Percentiles rank a stretch among this genome's conserved stretches.
Conservation (phyloP, 2,329 filamentous ascomycete species). For the Lachnellula cervina region DNA sequence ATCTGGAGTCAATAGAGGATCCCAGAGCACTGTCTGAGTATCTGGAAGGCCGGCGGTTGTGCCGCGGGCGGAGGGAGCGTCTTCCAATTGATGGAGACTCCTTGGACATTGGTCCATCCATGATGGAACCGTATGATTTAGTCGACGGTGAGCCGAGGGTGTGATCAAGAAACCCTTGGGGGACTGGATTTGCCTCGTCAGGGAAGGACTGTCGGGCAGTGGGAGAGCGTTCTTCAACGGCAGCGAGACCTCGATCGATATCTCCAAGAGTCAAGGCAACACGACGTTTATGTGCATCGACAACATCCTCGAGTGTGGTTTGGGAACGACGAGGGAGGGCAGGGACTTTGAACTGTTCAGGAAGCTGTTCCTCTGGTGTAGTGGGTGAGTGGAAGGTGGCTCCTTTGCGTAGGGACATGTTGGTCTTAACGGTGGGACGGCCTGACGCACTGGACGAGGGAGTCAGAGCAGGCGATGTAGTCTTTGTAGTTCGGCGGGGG, state of each 20-base stretch:
- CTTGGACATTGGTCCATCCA: constrained; percentile 39
- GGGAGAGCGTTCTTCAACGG: constrained; percentile 37
- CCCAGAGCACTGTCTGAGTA: constrained; percentile 86
- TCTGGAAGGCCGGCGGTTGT: constrained; percentile 49
- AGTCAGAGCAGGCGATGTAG: constrained; percentile 39
- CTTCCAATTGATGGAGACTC: constrained; percentile 39
- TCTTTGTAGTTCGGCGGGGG: constrained; percentile 34
- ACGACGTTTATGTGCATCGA: constrained; percentile 64
- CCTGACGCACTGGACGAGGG: constrained; percentile 38
- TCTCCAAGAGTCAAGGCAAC: constrained; percentile 61
- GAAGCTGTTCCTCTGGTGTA: constrained; percentile 35
- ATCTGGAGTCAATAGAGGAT: constrained; percentile 66
- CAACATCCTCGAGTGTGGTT: constrained; percentile 65
- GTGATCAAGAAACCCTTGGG: constrained; percentile 53
- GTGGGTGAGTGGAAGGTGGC: constrained; percentile 54
- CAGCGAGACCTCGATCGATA: constrained; percentile 58
- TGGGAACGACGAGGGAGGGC: constrained; percentile 60
- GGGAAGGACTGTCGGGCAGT: constrained; percentile 40
- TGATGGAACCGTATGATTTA: constrained; percentile 27
- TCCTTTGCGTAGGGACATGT: constrained; percentile 61
- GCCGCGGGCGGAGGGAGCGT: constrained; percentile 51
- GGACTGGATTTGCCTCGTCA: constrained; percentile 56
- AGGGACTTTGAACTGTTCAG: constrained; percentile 36
- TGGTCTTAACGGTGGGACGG: constrained; percentile 47
- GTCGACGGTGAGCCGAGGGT: constrained; percentile 44